These are phyloP conservation scores for Mycena sp. DNA, from an alignment of 1,284 basidiomycete species.

Conservation along the genomic window DNA sequence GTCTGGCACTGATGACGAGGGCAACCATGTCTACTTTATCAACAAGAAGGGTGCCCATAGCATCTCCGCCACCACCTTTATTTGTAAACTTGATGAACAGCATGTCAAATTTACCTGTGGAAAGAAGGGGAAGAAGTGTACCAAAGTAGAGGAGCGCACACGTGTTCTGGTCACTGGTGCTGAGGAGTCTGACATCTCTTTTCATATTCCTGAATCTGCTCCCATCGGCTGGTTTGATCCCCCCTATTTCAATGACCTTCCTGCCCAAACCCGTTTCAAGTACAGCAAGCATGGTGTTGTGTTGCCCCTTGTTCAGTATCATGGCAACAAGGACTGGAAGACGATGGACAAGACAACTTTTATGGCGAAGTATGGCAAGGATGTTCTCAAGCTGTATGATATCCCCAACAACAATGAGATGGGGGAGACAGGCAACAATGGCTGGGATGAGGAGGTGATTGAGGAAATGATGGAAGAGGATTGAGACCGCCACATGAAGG, in stretches of 20 bases:
- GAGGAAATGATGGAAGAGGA: neutral
- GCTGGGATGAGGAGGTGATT: neutral
- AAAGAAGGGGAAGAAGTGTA: neutral
- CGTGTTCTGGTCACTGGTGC: neutral
- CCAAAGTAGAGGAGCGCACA: neutral
- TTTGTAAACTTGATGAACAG: too few relatives aligned
- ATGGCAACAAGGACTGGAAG: neutral
- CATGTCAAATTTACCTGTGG: too few relatives aligned
- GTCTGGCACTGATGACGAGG: too few relatives aligned
- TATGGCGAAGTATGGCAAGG: neutral
- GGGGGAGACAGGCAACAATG: neutral
- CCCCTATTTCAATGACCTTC: neutral
- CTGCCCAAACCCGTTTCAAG: neutral
- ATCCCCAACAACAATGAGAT: constrained; percentile 2
- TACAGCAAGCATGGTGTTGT: neutral
- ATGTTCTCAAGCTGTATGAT: neutral
- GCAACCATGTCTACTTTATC: too few relatives aligned
- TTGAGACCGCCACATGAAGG: too few relatives aligned
- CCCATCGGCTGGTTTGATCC: constrained; percentile 3
- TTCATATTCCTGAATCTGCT: neutral
- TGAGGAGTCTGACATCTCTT: neutral
- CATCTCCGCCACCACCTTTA: too few relatives aligned
- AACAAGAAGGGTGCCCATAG: too few relatives aligned
- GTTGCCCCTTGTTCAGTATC: neutral
- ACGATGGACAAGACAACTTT: neutral